phyloP scores from a whole-genome alignment of 2,329 filamentous ascomycete genomes.

The Ophiosphaerella korrae region DNA sequence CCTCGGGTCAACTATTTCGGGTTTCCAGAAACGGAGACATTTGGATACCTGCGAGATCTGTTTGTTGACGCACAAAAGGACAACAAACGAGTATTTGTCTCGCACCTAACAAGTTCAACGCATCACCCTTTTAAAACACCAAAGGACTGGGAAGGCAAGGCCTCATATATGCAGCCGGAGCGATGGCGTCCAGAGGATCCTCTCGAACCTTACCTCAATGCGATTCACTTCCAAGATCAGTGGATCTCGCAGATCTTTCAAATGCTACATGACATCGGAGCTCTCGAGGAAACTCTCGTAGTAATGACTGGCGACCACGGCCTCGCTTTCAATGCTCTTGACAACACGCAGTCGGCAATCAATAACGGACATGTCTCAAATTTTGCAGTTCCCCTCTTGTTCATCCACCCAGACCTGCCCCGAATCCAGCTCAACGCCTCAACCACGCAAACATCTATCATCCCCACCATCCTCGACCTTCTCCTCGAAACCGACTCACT shows the following conservation, averaged over 20 bases:
- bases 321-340: conserved; percentile 18
- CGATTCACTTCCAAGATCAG: conserved; percentile 21
- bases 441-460: conserved; percentile 18
- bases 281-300: conserved; percentile 18
- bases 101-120: conserved; percentile 20
- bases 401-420: conserved; percentile 19
- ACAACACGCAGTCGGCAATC: conserved; percentile 19
- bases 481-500: conserved; percentile 17
- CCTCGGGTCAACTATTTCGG: conserved; percentile 23
- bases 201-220: conserved; percentile 19
- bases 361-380: conserved; percentile 22
- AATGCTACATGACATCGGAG: conserved; percentile 19
- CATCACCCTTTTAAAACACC: conserved; percentile 23
- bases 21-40: conserved; percentile 18
- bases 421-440: conserved; percentile 18
- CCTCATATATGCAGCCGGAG: conserved; percentile 13
- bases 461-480: conserved; percentile 21
- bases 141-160: conserved; percentile 12
- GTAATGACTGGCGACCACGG: conserved; percentile 24
- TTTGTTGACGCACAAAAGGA: conserved; percentile 16
- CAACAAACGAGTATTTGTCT: conserved; percentile 17
- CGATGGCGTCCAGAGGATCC: conserved; percentile 20
- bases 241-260: conserved; percentile 23
- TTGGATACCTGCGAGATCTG: conserved; percentile 20
- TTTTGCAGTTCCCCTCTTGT: conserved; percentile 20